These are phyloP conservation scores for Beauveria rudraprayagi DNA, from an alignment of 2,329 filamentous ascomycete genomes.

Conservation along the genomic window DNA sequence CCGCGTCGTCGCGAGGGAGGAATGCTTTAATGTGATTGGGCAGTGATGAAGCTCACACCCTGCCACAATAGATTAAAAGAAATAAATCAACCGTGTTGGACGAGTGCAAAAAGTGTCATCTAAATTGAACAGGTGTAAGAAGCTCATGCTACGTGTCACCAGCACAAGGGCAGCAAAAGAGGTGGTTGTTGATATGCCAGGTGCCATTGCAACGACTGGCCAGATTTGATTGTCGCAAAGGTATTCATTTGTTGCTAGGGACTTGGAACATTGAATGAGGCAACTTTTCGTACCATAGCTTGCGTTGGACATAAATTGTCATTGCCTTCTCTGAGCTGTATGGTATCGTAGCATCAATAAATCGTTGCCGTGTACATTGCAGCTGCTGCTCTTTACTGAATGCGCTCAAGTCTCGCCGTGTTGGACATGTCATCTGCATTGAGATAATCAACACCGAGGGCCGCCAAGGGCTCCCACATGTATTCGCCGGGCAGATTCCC, in stretches of 20 bases:
- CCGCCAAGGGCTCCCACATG: slow-evolving; percentile 14
- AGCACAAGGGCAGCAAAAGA: background rate
- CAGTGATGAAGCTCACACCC: background rate
- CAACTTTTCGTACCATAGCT: background rate
- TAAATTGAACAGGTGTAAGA: background rate
- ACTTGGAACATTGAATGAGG: background rate
- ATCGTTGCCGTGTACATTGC: background rate
- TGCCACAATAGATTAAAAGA: background rate
- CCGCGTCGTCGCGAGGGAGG: background rate
- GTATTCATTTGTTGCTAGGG: background rate
- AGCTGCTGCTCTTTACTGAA: background rate
- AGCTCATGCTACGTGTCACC: slow-evolving; percentile 2
- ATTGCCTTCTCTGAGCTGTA: background rate
- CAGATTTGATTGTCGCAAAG: no score
- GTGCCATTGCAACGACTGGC: background rate
- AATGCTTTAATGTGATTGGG: background rate
- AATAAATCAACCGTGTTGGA: background rate
- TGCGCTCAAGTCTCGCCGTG: slow-evolving; percentile 11
- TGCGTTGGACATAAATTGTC: background rate
- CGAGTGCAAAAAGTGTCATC: background rate
- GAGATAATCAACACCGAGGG: slow-evolving; percentile 13
- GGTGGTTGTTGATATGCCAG: background rate
- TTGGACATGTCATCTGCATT: slow-evolving; percentile 15
- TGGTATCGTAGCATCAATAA: background rate
- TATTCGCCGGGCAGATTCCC: slow-evolving; percentile 14